Evolutionary conservation across 2,329 filamentous ascomycete genomes (phyloP).

Genomic region (Xylaria sp.): DNA sequence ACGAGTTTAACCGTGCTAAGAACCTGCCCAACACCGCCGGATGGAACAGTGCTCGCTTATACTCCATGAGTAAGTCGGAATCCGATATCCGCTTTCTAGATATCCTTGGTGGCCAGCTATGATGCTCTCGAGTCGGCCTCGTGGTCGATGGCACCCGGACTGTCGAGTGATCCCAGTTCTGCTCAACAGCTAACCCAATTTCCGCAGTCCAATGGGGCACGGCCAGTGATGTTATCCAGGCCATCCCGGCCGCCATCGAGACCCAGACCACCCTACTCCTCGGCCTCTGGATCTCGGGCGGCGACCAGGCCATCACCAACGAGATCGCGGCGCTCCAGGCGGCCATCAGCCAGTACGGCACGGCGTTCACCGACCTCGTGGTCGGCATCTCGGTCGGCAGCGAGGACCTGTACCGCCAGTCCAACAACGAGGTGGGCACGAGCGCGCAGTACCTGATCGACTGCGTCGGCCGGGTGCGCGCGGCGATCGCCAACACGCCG

Average conservation of each 20-base stretch:
- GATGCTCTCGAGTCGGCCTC: neutral
- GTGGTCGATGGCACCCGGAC: neutral
- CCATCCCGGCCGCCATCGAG: constrained; percentile 63
- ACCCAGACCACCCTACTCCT: constrained; percentile 54
- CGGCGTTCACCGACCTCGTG: constrained; percentile 47
- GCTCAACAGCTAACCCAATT: constrained; percentile 10
- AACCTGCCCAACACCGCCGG: constrained; percentile 34
- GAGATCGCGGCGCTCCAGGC: constrained; percentile 55
- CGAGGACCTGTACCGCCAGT: constrained; percentile 58
- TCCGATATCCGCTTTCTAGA: neutral
- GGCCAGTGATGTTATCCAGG: constrained; percentile 62
- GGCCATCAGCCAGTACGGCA: constrained; percentile 50
- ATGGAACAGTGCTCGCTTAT: constrained; percentile 38
- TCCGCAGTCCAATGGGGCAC: constrained; percentile 38
- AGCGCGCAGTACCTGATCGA: constrained; percentile 52
- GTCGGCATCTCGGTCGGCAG: constrained; percentile 57
- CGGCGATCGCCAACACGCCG: constrained; percentile 46
- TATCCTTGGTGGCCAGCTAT: neutral
- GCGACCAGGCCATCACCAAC: constrained; percentile 43
- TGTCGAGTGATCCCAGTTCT: constrained; percentile 17
- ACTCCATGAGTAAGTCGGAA: constrained; percentile 36
- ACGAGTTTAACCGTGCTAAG: constrained; percentile 38
- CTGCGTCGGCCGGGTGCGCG: constrained; percentile 60
- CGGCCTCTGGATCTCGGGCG: constrained; percentile 52
- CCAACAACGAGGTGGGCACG: constrained; percentile 40